phyloP scores from a whole-genome alignment of 345 rosid species.

The Dipteronia dyeriana region DNA sequence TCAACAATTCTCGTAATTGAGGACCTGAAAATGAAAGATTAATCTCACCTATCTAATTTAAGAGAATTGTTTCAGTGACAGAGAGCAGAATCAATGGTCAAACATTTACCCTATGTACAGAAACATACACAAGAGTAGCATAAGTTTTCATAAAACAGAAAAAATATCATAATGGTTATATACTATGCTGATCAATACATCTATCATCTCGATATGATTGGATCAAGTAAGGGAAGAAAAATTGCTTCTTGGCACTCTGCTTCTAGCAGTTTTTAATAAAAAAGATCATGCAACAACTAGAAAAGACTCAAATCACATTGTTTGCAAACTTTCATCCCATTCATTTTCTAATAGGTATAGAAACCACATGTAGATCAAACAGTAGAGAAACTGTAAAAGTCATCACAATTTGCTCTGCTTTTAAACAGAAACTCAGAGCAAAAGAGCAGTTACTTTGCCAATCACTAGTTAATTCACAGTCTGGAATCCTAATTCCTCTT shows the following conservation, averaged over 20 bases:
- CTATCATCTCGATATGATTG: background rate
- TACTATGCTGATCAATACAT: background rate
- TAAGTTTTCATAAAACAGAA: background rate
- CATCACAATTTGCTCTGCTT: slow-evolving; percentile 4
- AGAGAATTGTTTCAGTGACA: background rate
- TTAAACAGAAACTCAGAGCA: background rate
- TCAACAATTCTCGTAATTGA: slow-evolving; percentile 57
- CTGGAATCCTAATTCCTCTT: background rate
- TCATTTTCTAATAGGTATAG: slow-evolving; percentile 6
- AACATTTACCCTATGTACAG: background rate
- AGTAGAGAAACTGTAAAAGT: background rate
- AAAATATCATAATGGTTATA: background rate
- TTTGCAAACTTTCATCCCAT: slow-evolving; percentile 7
- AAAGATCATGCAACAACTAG: background rate
- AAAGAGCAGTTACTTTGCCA: background rate
- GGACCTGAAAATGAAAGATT: slow-evolving; percentile 46
- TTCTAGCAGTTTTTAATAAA: background rate
- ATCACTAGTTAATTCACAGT: background rate
- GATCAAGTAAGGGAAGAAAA: background rate
- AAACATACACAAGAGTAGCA: background rate
- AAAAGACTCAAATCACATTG: background rate
- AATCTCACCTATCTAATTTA: background rate
- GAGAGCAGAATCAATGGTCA: background rate
- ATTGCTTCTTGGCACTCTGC: background rate
- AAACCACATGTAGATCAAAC: background rate